Evolutionary conservation across 345 rosid genomes (phyloP), one percentile per base, ranked within the genome.

Genomic region (Brassica juncea): DNA sequence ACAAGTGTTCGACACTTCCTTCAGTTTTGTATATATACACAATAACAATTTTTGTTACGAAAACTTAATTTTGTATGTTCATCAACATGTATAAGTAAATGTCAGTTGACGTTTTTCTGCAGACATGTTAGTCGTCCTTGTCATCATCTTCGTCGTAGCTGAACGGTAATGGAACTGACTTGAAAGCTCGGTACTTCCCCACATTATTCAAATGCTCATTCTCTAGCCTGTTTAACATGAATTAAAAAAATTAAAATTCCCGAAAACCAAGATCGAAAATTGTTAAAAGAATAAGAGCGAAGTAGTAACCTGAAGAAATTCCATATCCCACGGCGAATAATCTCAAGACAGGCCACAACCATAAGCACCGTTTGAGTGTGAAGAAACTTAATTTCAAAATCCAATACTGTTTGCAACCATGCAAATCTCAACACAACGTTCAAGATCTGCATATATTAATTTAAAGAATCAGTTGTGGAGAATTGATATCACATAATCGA

Each of bases 191-290:
- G 85, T 75, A 91, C 81, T 87, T 90, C 67, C 95, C 95, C 6
- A 85, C 95, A 77, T 93, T 93, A 83, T 81, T 89, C 80, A 93
- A 66, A 82, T 91, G 95, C 72, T 93, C 98, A 59, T 91, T 90
- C 79, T 93, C 97, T 86, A 93, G 42, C 83, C 94, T 91, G 92
- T 19, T 39, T 61, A 23, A 27, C 37, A 5, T 16, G 25, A 8
- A 62, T 19, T 37, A 21, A 14, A 59, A 3, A 7, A n/a, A 2
- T 6, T 11, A 3, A 58, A 28, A 28, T 28, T 44, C 12, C 15
- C 6, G 4, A 44, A 3, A 59, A 9, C 15, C 3, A 25, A 4
- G 15, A 14, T 60, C 25, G 0, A 23, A 23, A 59, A 25, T 6
- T 7, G 15, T 0, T 5, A 4, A 60, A 60, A 9, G 8, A 60